These are phyloP conservation scores for Tillandsia leiboldiana DNA, from an alignment of 176 grass and related monocot genomes.

Conservation along the genomic window DNA sequence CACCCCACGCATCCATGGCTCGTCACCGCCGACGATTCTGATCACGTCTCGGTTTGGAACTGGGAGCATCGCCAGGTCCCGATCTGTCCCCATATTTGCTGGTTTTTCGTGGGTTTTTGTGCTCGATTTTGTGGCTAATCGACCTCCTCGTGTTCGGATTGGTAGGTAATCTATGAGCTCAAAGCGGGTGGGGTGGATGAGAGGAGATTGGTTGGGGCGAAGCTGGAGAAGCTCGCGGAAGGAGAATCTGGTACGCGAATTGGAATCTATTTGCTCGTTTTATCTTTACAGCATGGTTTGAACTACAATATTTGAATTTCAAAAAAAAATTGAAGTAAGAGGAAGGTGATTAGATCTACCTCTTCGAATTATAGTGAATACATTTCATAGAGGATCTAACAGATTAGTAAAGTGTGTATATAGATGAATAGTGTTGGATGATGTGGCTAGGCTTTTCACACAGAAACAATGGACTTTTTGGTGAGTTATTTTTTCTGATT, in stretches of 20 bases:
- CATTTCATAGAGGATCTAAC: too few species aligned
- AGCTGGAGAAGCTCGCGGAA: slow-evolving; percentile 95
- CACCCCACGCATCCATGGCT: slow-evolving; percentile 97
- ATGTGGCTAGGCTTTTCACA: too few species aligned
- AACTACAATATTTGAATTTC: neutral
- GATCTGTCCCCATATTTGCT: neutral
- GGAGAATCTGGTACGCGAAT: slow-evolving; percentile 70
- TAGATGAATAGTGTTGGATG: too few species aligned
- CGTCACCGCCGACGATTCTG: slow-evolving; percentile 83
- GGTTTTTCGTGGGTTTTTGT: slow-evolving; percentile 3
- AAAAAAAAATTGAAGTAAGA: too few species aligned
- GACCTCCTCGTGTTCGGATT: neutral
- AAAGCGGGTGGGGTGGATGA: slow-evolving; percentile 95
- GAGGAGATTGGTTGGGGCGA: slow-evolving; percentile 74
- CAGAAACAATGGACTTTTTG: too few species aligned
- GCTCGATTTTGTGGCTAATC: neutral
- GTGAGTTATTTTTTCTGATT: too few species aligned
- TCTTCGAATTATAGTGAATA: too few species aligned
- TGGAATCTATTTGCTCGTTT: slow-evolving; percentile 12
- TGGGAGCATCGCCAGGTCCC: slow-evolving; percentile 96
- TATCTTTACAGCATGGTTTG: neutral
- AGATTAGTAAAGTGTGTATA: too few species aligned
- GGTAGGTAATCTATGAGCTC: slow-evolving; percentile 91
- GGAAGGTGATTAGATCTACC: too few species aligned
- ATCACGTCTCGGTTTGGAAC: slow-evolving; percentile 92